Base-by-base conservation (phyloP, 345 rosid species). In the Sonneratia caseolaris region DNA sequence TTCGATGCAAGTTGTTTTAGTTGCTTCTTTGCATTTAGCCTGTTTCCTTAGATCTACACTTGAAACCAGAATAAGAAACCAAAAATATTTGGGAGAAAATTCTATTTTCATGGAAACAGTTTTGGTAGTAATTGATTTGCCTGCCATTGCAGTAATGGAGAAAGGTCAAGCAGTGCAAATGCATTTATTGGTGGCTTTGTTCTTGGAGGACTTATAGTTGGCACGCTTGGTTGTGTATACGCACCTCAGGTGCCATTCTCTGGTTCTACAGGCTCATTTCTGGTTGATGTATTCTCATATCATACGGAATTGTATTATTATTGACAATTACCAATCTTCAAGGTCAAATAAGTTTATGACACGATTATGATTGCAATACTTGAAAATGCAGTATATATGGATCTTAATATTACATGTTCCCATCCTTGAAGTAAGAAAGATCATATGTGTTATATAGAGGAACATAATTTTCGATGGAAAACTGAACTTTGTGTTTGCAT, bases 181-280 rank as follows among this genome's bases (percentile, higher is more conserved):
- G 66, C 83, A 71, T 94, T 94, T 77, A 89, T 91, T 51, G 97
- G 98, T 71, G 97, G 96, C 61, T 94, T 94, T 78, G 87, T 94
- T 73, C 79, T 91, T 81, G 98, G 98, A 45, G 97, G 97, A 77
- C 82, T 91, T 37, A 78, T 91, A 73, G 91, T 90, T 45, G 98
- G 96, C 56, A 86, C 98, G 51, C 96, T 94, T 71, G 98, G 98
- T 73, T 90, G 97, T 81, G 97, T 94, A 38, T 94, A 84, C 68
- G 98, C 98, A 32, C 96, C 98, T 61, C 96, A 94, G 96, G 98
- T 94, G 51, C 8, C 74, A 37, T 67, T 35, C 75, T 36, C 68
- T 38, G 37, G 13, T 70, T 57, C 68, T 68, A 68, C 27, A 53
- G 37, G 18, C 45, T 22, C 16, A 70, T n/a, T 45, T 48, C 48